Percentiles rank a stretch among this genome's conserved stretches.
These are phyloP conservation scores for Boletus speciosus DNA, from an alignment of 768 basidiomycete genomes.

Conservation along the genomic window DNA sequence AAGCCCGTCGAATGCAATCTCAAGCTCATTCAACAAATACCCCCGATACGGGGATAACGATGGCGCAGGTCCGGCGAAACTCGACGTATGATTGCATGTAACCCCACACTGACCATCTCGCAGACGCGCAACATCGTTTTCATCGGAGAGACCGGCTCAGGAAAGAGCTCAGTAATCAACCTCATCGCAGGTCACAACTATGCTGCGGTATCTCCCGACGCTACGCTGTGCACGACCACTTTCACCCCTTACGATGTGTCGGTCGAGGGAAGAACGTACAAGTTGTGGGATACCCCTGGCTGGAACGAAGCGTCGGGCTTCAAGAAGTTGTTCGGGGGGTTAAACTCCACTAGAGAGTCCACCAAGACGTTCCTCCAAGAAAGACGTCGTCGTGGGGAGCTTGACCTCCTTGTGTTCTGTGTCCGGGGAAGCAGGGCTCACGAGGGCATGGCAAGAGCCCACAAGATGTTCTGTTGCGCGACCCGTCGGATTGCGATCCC, in stretches of 20 bases:
- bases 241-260: slow-evolving; percentile 21
- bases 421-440: slow-evolving; percentile 17
- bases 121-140: slow-evolving; percentile 32
- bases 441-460: slow-evolving; percentile 10
- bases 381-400: slow-evolving; percentile 18
- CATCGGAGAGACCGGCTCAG: slow-evolving; percentile 34
- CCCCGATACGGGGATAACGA: neutral
- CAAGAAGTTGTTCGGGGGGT: slow-evolving; percentile 8
- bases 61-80: slow-evolving; percentile 7
- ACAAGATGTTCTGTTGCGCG: slow-evolving; percentile 27
- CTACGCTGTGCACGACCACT: slow-evolving; percentile 31
- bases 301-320: slow-evolving; percentile 12
- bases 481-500: slow-evolving; percentile 35
- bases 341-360: neutral
- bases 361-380: slow-evolving; percentile 33
- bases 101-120: slow-evolving; percentile 1
- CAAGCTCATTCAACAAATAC: neutral
- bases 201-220: slow-evolving; percentile 28
- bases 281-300: slow-evolving; percentile 35
- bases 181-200: slow-evolving; percentile 28
- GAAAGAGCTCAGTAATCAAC: slow-evolving; percentile 44
- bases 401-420: slow-evolving; percentile 25
- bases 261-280: slow-evolving; percentile 15
- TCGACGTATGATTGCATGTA: neutral
- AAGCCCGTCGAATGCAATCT: neutral